Evolutionary conservation across 2,329 filamentous ascomycete genomes (phyloP).

Genomic region (Alternaria consortialis): DNA sequence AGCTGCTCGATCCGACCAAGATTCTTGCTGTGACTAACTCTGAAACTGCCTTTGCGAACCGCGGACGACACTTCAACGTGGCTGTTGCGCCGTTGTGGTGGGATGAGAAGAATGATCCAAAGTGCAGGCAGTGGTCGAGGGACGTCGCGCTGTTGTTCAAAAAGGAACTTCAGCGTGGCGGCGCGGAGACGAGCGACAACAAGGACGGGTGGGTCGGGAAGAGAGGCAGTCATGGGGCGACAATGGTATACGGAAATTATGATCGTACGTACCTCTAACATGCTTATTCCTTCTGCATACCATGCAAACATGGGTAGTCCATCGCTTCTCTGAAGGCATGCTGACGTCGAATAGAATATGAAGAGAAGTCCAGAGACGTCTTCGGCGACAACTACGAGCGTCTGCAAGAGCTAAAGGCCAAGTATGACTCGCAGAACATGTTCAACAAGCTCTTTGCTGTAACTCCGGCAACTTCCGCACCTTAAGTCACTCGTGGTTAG

Average conservation of each 20-base stretch:
- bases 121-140: conserved; percentile 15
- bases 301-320: not conserved
- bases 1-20: conserved; percentile 12
- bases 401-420: conserved; percentile 17
- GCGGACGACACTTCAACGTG: conserved; percentile 15
- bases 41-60: conserved; percentile 14
- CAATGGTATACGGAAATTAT: conserved; percentile 18
- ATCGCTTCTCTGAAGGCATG: not conserved
- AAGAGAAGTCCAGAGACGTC: conserved; percentile 16
- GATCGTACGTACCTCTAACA: conserved; percentile 8
- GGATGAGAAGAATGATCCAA: conserved; percentile 7
- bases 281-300: not conserved
- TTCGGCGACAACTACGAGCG: conserved; percentile 16
- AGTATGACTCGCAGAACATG: conserved; percentile 12
- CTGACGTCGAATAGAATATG: conserved; percentile 10
- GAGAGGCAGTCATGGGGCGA: conserved; percentile 13
- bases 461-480: not conserved
- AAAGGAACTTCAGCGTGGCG: conserved; percentile 7
- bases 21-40: conserved; percentile 14
- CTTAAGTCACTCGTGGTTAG: not conserved
- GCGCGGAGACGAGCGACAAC: conserved; percentile 8
- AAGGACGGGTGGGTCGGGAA: conserved; percentile 16
- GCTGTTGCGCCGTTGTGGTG: conserved; percentile 13
- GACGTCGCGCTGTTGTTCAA: conserved; percentile 16
- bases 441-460: conserved; percentile 17